These are phyloP conservation scores for Sporisorium scitamineum DNA, from an alignment of 1,284 basidiomycete species.

Conservation along the genomic window DNA sequence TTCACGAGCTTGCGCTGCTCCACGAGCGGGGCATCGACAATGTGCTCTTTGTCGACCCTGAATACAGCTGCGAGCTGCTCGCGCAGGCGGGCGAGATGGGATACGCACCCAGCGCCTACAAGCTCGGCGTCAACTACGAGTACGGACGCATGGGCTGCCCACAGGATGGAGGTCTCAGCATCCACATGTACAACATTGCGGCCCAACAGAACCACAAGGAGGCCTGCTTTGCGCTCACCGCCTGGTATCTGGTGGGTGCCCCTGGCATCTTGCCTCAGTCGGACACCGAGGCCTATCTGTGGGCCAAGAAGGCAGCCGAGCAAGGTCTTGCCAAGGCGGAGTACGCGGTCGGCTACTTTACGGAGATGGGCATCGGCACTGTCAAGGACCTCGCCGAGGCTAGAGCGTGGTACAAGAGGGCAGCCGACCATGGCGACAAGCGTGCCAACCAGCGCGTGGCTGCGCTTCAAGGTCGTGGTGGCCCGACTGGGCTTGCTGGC, in stretches of 20 bases:
- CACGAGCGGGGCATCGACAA: slow-evolving; percentile 97
- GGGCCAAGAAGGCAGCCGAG: slow-evolving; percentile 69
- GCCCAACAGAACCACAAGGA: slow-evolving; percentile 97
- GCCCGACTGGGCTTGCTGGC: slow-evolving; percentile 36
- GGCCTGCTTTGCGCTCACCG: slow-evolving; percentile 96
- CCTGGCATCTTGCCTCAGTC: slow-evolving; percentile 97
- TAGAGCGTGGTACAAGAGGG: slow-evolving; percentile 85
- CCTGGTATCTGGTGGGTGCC: slow-evolving; percentile 98
- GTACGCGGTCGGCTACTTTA: slow-evolving; percentile 97
- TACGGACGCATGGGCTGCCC: slow-evolving; percentile 99
- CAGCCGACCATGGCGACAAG: slow-evolving; percentile 94
- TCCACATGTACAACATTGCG: slow-evolving; percentile 85
- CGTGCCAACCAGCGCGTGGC: slow-evolving; percentile 86
- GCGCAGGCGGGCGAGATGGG: slow-evolving; percentile 95
- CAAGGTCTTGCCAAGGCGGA: slow-evolving; percentile 68
- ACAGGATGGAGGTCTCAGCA: slow-evolving; percentile 94
- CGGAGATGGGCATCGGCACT: slow-evolving; percentile 75
- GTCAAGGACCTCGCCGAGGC: slow-evolving; percentile 72
- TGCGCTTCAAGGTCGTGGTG: slow-evolving; percentile 49
- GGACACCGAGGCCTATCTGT: slow-evolving; percentile 90
- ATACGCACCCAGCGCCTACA: slow-evolving; percentile 94
- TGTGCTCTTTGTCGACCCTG: slow-evolving; percentile 93
- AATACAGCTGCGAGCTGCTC: slow-evolving; percentile 92
- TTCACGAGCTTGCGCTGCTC: slow-evolving; percentile 92
- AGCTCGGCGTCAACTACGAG: slow-evolving; percentile 97